Evolutionary conservation across 768 basidiomycete species (phyloP).

Genomic region (Pleurotus giganteus): DNA sequence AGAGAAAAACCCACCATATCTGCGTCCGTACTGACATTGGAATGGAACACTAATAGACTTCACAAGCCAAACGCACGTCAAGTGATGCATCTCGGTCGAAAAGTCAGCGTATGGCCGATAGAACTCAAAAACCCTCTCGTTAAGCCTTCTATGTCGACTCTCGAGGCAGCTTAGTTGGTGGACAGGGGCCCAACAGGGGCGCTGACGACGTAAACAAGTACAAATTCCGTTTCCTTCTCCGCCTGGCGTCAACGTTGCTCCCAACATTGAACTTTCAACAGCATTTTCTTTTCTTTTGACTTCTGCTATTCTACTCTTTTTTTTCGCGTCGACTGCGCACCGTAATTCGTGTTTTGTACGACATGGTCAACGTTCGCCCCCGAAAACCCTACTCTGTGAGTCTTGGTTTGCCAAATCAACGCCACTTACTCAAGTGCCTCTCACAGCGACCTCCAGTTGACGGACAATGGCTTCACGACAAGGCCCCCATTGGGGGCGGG

Average conservation of each 20-base stretch:
- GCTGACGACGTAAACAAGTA: no score
- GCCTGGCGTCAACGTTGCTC: not conserved
- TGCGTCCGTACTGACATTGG: no score
- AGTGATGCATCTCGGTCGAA: no score
- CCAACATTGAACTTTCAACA: not conserved
- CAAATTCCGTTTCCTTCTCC: conserved; percentile 4
- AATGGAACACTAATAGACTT: no score
- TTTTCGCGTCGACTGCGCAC: not conserved
- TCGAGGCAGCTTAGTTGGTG: no score
- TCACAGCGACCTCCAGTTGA: conserved; percentile 33
- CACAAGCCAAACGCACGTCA: no score
- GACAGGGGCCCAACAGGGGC: not conserved
- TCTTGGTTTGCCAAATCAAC: not conserved
- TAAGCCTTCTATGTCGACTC: no score
- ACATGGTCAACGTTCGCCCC: not conserved
- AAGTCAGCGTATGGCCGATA: no score
- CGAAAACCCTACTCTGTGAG: conserved; percentile 5
- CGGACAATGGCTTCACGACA: conserved; percentile 78
- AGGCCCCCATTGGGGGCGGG: conserved; percentile 49
- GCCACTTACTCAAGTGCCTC: not conserved
- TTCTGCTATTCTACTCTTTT: not conserved
- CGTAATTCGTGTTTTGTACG: not conserved
- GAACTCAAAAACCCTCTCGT: no score
- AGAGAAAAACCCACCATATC: no score
- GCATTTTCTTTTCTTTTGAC: not conserved